A percentile compares a stretch with the other conserved stretches of the same genome.
Conservation (phyloP, 2,329 filamentous ascomycete genomes). For the Pseudocercospora crystallina region DNA sequence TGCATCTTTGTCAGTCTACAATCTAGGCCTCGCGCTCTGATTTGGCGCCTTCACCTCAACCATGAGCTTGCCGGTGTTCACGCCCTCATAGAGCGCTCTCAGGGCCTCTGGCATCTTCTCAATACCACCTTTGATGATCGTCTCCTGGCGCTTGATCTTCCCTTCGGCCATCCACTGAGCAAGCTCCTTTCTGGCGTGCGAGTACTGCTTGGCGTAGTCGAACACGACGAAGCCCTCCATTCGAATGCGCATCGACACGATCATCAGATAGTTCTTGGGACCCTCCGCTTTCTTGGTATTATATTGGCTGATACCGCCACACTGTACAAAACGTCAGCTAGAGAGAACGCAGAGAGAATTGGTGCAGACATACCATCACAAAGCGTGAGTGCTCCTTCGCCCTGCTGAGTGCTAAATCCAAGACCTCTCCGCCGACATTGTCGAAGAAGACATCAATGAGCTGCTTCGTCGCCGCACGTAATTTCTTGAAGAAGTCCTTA, state of each 20-base stretch:
- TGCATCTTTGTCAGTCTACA: too few relatives aligned
- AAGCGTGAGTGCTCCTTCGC: slow-evolving; percentile 64
- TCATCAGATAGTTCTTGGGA: slow-evolving; percentile 56
- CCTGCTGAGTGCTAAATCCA: slow-evolving; percentile 63
- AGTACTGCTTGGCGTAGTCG: slow-evolving; percentile 62
- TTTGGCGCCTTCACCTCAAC: slow-evolving; percentile 19
- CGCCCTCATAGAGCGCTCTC: slow-evolving; percentile 48
- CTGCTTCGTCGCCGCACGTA: slow-evolving; percentile 55
- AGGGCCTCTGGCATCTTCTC: slow-evolving; percentile 51
- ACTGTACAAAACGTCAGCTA: slow-evolving; percentile 31
- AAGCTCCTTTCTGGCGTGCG: slow-evolving; percentile 55
- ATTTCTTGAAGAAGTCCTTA: slow-evolving; percentile 58
- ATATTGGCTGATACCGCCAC: slow-evolving; percentile 68
- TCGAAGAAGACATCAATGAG: slow-evolving; percentile 66
- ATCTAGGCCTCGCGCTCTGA: too few relatives aligned
- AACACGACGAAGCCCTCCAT: slow-evolving; percentile 75
- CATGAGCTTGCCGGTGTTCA: slow-evolving; percentile 40
- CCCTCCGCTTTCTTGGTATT: slow-evolving; percentile 56
- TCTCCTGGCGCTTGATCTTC: slow-evolving; percentile 53
- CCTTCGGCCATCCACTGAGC: slow-evolving; percentile 56
- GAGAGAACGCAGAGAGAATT: neutral
- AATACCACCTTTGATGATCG: slow-evolving; percentile 47
- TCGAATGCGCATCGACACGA: slow-evolving; percentile 55
- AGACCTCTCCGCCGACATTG: slow-evolving; percentile 69
- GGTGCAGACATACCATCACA: slow-evolving; percentile 48